Evolutionary conservation across 352 stramenopile species (phyloP), one percentile per base, ranked within the genome.

Genomic region (Aphanomyces euteiches): DNA sequence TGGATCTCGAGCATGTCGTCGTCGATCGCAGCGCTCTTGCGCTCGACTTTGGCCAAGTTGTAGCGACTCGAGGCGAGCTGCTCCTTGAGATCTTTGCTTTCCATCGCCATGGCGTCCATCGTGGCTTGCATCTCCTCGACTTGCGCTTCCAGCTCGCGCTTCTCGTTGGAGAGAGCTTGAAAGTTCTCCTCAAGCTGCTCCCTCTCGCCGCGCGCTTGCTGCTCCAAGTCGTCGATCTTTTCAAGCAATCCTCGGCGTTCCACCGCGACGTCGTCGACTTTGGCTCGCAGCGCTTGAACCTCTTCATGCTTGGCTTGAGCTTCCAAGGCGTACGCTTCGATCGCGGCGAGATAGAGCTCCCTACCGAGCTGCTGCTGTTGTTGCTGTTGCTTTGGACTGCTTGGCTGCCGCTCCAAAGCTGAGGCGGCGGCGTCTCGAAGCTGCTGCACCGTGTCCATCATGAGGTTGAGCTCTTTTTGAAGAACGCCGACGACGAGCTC

Each of bases 401-500:
- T 17, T 1, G 19, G 12, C 28, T 17, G 5, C 39, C 6, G 15
- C 12, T 28, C 36, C 5, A 5, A 17, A 19, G 19, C 54, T 37
- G 7, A n/a, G 15, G 8, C 8, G 21, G 6, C 36, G 19, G 50
- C 17, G 17, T 19, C 15, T 12, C 15, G 7, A 13, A 12, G 7
- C 36, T 36, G 50, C 15, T 58, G 50, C 15, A 12, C 50, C 21
- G 8, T 58, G 15, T 40, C 15, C 3, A 10, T 41, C 28, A 45
- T 7, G 5, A 37, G 21, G 8, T 41, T 41, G 39, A 67, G 59
- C 19, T 38, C 7, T 12, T n/a, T 19, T 5, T 34, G 59, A 7
- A 67, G 41, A 17, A 56, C 59, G 41, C 43, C 59, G 17, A 67
- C 34, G 8, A 56, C 59, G 15, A 48, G 28, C 39, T n/a, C 41